These are phyloP conservation scores for Inga laurina DNA, from an alignment of 306 rosid genomes.

Conservation along the genomic window DNA sequence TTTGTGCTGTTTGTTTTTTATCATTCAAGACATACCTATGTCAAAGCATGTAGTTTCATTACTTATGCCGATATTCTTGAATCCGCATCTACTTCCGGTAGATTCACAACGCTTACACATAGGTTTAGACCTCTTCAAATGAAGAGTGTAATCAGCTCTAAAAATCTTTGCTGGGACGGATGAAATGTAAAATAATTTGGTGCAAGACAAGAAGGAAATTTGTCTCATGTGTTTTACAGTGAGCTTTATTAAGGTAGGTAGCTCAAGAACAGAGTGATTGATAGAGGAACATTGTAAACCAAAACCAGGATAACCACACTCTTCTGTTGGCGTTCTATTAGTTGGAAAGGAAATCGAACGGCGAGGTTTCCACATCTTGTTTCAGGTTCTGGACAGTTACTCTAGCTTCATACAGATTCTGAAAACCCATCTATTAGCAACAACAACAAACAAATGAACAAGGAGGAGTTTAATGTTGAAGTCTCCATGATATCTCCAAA, in stretches of 20 bases:
- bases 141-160: not conserved
- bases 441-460: not conserved
- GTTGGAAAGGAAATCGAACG: slow-evolving; percentile 49
- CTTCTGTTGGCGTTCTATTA: slow-evolving; percentile 3
- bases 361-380: slow-evolving; percentile 22
- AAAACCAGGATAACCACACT: slow-evolving; percentile 42
- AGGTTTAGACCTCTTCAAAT: slow-evolving; percentile 21
- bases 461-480: not conserved
- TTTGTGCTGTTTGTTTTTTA: too few species aligned
- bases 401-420: not conserved
- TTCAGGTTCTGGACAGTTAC: slow-evolving; percentile 4
- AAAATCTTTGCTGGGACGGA: not conserved
- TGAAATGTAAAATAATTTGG: slow-evolving; percentile 32
- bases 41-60: not conserved
- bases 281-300: slow-evolving; percentile 39
- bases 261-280: slow-evolving; percentile 28
- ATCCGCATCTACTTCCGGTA: slow-evolving; percentile 29
- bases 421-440: not conserved
- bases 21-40: not conserved
- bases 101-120: slow-evolving; percentile 38
- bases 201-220: slow-evolving; percentile 16
- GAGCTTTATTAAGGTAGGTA: slow-evolving; percentile 37
- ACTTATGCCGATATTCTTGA: slow-evolving; percentile 16
- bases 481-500: not conserved
- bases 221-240: slow-evolving; percentile 4